Percentiles rank a stretch among this genome's conserved stretches.
phyloP scores from a whole-genome alignment of 306 rosid genomes.

The Nissolia schottii region DNA sequence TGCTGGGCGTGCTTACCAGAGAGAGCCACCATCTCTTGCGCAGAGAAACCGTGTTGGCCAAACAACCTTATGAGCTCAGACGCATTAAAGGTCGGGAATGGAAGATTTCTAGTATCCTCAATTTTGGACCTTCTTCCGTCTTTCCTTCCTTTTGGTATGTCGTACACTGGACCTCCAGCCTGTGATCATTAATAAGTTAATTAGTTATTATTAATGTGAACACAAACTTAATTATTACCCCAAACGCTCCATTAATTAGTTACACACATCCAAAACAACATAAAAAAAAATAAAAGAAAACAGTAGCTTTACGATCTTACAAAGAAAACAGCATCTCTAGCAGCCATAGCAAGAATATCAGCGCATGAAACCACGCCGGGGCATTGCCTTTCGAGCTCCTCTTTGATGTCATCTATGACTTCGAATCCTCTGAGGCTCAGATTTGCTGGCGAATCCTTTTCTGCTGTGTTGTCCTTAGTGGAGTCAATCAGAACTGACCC shows the following conservation, averaged over 20 bases:
- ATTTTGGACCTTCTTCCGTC: conserved; percentile 81
- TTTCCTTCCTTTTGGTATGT: conserved; percentile 74
- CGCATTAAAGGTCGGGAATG: conserved; percentile 69
- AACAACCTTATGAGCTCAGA: conserved; percentile 59
- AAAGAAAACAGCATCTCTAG: conserved; percentile 69
- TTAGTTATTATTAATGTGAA: background rate
- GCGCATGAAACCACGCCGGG: conserved; percentile 95
- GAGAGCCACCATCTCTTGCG: conserved; percentile 78
- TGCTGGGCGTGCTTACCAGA: conserved; percentile 45
- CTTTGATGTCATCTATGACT: conserved; percentile 72
- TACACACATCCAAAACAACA: background rate
- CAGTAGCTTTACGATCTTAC: conserved; percentile 24
- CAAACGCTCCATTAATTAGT: background rate
- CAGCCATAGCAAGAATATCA: conserved; percentile 83
- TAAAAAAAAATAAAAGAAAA: background rate
- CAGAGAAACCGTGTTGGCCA: conserved; percentile 59
- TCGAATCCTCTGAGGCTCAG: conserved; percentile 78
- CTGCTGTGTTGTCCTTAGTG: conserved; percentile 65
- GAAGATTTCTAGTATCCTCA: conserved; percentile 74
- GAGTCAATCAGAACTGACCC: conserved; percentile 80
- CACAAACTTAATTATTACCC: background rate
- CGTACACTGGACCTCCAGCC: conserved; percentile 86
- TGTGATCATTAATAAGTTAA: conserved; percentile 17
- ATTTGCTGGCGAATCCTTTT: conserved; percentile 92
- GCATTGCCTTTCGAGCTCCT: conserved; percentile 55